Percentiles rank a stretch among this genome's conserved stretches.
Conservation (phyloP, 1,139 yeast species). For the Geotrichum phurueaensis region DNA sequence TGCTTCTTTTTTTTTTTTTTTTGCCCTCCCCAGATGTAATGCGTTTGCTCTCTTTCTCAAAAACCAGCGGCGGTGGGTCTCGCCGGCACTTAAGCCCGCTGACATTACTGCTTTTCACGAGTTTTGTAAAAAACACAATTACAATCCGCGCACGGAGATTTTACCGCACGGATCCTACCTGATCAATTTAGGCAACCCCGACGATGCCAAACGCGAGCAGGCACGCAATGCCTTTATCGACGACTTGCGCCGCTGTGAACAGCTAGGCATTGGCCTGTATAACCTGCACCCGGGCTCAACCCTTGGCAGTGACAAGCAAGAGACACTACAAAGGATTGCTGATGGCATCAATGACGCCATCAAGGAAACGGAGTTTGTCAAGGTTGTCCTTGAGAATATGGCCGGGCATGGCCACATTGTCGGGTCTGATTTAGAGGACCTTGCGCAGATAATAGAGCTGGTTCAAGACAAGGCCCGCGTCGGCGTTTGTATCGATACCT, state of each 20-base stretch:
- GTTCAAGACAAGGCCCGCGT: constrained; percentile 73
- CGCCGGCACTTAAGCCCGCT: constrained; percentile 65
- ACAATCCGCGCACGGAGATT: constrained; percentile 59
- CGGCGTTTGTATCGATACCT: constrained; percentile 93
- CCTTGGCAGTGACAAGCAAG: constrained; percentile 61
- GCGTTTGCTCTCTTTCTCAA: constrained; percentile 87
- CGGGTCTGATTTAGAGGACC: constrained; percentile 75
- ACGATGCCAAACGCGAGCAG: constrained; percentile 65
- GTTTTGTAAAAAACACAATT: constrained; percentile 56
- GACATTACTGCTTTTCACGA: constrained; percentile 61
- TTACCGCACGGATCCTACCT: constrained; percentile 94
- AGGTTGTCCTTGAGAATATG: constrained; percentile 91
- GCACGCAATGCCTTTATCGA: constrained; percentile 78
- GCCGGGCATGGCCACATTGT: constrained; percentile 93
- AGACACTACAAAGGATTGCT: constrained; percentile 65
- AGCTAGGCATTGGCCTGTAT: constrained; percentile 73
- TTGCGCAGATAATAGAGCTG: constrained; percentile 64
- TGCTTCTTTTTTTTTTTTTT: neutral
- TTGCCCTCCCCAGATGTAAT: constrained; percentile 42
- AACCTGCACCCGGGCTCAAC: constrained; percentile 96
- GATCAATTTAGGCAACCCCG: constrained; percentile 89
- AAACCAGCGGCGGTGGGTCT: constrained; percentile 86
- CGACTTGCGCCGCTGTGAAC: constrained; percentile 82
- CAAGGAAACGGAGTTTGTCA: constrained; percentile 65
- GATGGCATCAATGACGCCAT: constrained; percentile 74